Base-by-base conservation (phyloP, 345 rosid genomes). In the Fremontodendron californicum region DNA sequence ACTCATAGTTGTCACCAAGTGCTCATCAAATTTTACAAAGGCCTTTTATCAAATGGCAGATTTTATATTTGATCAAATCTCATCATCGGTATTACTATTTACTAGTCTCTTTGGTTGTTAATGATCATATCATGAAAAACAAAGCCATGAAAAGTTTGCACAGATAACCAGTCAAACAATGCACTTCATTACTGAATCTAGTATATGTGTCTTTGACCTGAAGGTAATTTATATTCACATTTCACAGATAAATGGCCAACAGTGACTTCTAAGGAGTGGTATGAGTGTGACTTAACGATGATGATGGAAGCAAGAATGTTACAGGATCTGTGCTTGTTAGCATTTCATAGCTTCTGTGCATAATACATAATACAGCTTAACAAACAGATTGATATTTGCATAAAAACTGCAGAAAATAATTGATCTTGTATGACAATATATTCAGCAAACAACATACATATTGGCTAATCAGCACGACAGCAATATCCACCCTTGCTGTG, bases 401-500 rank as follows among this genome's bases (percentile, higher is more conserved):
- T 8, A 45, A 64, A 61, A 37, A 27, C 16, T 23, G 48, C 49
- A 19, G 13, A 21, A 61, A 75, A 31, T 10, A 48, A 25, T 37
- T 48, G 67, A 9, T 71, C 3, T 25, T 42, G 12, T 70, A 49
- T 5, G 4, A 19, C 13, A 70, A 4, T 27, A 48, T 2, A 33
- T 39, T n/a, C 10, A 51, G 51, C 35, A 72, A 66, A 42, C 65
- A 84, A 89, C 98, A 88, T 85, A 93, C 98, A 71, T 87, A 90
- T 87, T 93, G 71, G 13, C 49, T 65, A 21, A 39, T 65, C 71
- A 65, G 49, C 48, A 65, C 49, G 4, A 65, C 18, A 10, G 49
- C 71, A 57, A 93, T 87, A 66, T 93, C 98, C 67, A 90, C 94
- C 78, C 88, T 92, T 11, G 92, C 42, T 31, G 92, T 89, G 86